Conservation (phyloP, 352 stramenopile species). For the Pythium phragmitis region DNA sequence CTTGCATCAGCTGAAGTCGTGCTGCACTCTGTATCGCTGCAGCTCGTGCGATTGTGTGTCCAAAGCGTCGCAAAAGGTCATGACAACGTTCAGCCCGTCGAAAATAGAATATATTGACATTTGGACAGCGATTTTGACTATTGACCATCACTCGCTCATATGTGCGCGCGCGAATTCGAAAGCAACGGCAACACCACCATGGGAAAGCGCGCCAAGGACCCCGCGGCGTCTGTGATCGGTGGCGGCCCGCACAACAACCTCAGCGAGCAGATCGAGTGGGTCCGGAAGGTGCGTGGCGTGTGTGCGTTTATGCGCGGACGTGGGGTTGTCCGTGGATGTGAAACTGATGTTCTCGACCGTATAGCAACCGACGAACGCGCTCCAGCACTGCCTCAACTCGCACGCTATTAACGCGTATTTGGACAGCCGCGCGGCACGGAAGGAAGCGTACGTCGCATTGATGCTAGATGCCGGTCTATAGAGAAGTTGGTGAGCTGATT, state of each 20-base stretch:
- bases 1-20: too few species aligned
- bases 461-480: background rate
- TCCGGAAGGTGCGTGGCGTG: conserved; percentile 37
- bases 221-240: conserved; percentile 2
- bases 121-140: conserved; percentile 9
- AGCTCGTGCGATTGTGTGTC: conserved; percentile 29
- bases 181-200: conserved; percentile 16
- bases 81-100: conserved; percentile 11
- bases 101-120: conserved; percentile 11
- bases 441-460: conserved; percentile 35
- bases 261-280: conserved; percentile 62
- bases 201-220: conserved; percentile 19
- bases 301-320: background rate
- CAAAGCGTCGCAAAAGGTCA: conserved; percentile 1
- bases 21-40: background rate
- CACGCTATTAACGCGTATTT: conserved; percentile 75
- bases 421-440: conserved; percentile 47
- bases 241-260: conserved; percentile 45
- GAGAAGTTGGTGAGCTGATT: background rate
- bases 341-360: background rate
- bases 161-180: conserved; percentile 20
- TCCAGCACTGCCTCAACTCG: conserved; percentile 79
- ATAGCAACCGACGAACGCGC: conserved; percentile 38
- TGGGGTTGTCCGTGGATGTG: background rate
- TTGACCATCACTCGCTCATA: conserved; percentile 23